Conservation (phyloP, 345 rosid genomes). For the Sisymbrium altissimum region DNA sequence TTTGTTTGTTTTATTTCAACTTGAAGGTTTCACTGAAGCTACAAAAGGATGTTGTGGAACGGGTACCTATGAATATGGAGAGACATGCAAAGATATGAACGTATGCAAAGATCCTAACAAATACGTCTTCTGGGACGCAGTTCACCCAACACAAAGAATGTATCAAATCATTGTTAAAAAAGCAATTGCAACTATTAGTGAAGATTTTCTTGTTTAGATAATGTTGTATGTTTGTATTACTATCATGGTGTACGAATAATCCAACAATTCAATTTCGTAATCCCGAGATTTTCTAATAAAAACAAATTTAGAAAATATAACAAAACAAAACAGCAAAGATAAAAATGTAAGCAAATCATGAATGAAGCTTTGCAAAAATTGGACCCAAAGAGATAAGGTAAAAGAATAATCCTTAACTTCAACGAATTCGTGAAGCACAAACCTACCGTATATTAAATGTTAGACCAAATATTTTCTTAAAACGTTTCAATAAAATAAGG, state of each 20-base stretch:
- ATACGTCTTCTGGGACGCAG: slow-evolving; percentile 82
- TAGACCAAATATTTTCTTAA: too few relatives aligned
- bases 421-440: too few relatives aligned
- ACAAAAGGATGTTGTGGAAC: slow-evolving; percentile 78
- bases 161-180: slow-evolving; percentile 56
- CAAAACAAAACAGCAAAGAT: too few relatives aligned
- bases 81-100: slow-evolving; percentile 55
- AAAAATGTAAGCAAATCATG: too few relatives aligned
- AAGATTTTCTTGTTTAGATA: slow-evolving; percentile 29
- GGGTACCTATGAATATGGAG: slow-evolving; percentile 68
- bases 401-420: too few relatives aligned
- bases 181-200: slow-evolving; percentile 40
- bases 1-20: neutral
- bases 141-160: slow-evolving; percentile 78
- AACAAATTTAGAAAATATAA: too few relatives aligned
- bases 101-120: slow-evolving; percentile 60
- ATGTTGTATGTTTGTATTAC: neutral
- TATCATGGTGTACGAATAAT: neutral
- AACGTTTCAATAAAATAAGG: too few relatives aligned
- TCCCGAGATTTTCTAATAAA: too few relatives aligned
- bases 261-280: too few relatives aligned
- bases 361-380: too few relatives aligned
- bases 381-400: too few relatives aligned
- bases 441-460: too few relatives aligned
- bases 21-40: slow-evolving; percentile 53